Evolutionary conservation across 2,329 filamentous ascomycete species (phyloP).

Genomic region (Pseudogymnoascus sp.): DNA sequence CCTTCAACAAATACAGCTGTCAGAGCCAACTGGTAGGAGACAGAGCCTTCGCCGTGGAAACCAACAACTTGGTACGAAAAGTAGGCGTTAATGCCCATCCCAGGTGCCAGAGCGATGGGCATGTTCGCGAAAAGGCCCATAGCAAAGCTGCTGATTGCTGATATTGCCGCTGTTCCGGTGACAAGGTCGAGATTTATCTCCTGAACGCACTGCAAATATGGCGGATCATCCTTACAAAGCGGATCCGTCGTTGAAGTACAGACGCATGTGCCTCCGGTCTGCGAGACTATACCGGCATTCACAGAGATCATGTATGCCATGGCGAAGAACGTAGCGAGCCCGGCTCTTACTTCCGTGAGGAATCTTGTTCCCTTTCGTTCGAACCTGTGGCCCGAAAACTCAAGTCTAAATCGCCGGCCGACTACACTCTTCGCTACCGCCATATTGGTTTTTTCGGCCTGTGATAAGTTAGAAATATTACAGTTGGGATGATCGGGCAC

Average conservation of each 20-base stretch:
- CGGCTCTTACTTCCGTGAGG: conserved; percentile 77
- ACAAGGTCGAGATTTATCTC: conserved; percentile 61
- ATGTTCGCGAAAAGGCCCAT: conserved; percentile 78
- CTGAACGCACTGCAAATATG: conserved; percentile 56
- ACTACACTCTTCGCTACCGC: conserved; percentile 57
- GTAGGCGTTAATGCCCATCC: conserved; percentile 82
- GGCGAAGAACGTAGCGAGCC: conserved; percentile 65
- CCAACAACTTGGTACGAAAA: conserved; percentile 76
- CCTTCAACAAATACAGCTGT: conserved; percentile 88
- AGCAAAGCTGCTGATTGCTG: conserved; percentile 70
- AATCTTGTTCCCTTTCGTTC: conserved; percentile 60
- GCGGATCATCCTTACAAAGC: conserved; percentile 47
- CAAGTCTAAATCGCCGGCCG: conserved; percentile 71
- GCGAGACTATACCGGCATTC: conserved; percentile 1
- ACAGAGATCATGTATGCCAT: conserved; percentile 69
- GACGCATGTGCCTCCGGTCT: conserved; percentile 65
- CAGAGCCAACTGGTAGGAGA: conserved; percentile 70
- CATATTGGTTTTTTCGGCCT: conserved; percentile 13
- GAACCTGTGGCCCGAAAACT: conserved; percentile 66
- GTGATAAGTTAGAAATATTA: neutral
- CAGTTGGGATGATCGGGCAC: neutral
- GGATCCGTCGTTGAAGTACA: conserved; percentile 52
- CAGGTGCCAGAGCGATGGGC: conserved; percentile 65
- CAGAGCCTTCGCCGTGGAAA: conserved; percentile 63
- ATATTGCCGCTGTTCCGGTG: conserved; percentile 78